Base-by-base conservation (phyloP, 2,329 filamentous ascomycete species). In the Nemania sp. region DNA sequence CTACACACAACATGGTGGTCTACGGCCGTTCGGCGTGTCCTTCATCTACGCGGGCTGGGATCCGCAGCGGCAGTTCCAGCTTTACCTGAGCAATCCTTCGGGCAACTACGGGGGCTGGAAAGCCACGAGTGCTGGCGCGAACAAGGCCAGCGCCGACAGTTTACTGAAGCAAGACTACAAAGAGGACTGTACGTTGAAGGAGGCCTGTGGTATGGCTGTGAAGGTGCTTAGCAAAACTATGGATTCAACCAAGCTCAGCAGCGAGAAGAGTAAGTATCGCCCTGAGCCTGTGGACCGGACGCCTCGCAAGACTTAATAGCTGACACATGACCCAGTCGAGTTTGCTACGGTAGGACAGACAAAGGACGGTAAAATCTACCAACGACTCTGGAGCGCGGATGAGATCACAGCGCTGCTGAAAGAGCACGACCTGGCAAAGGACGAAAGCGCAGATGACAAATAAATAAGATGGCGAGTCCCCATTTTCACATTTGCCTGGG, bases 11-110 rank as follows among this genome's bases (percentile, higher is more conserved):
- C 95, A 98, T 75, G 95, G 95, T 84, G 95, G 95, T 82, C 90
- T 99, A 60, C 91, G 95, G 70, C 95, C 95, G 15, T 99, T 99
- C 72, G 95, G 95, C 78, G 95, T 99, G 49, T 97, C 93, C 49
- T 98, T 99, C 86, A 98, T 99, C 84, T 99, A 99, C 76, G 96
- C 96, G 51, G 95, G 95, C 62, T 99, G 93, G 86, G 95, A 99
- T 75, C 91, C 91, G 62, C 90, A 96, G 79, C 87, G 93, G 73
- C 90, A 98, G 77, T 99, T 99, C 84, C 95, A 99, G 83, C 87
- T 99, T 65, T 99, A 98, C 81, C 92, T 98, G 77, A 97, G 93
- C 83, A 99, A 99, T 79, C 95, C 95, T 13, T 96, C 91, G 65
- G 95, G 95, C 71, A 99, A 99, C 83, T 99, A 99, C 76, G 96